Evolutionary conservation across 2,329 filamentous ascomycete species (phyloP), one percentile per base, ranked within the genome.

Genomic region (Cytospora piceicola): DNA sequence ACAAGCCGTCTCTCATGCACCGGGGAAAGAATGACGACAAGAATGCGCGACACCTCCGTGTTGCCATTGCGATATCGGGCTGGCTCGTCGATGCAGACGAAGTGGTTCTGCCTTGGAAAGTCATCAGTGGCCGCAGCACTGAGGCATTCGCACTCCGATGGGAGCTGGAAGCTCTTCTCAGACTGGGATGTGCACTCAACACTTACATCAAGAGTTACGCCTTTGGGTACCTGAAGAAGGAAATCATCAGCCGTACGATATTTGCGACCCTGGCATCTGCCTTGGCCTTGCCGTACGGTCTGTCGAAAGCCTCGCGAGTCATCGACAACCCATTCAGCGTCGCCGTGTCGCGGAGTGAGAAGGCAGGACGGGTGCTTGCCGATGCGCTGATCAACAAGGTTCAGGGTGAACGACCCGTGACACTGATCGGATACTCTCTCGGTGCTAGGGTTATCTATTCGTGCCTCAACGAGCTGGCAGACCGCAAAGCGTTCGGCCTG

Each of bases 71-170:
- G 11, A 88, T 96, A 68, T 94, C 92, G 65, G 94, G 94, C 42
- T 97, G 93, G 94, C 82, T 96, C 17, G 89, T 85, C 1, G 82
- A 87, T 9, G 86, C 91, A 69, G 84, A 89, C 32, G 92, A 97
- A 70, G 86, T 96, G 27, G 84, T 89, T 7, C 85, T 86, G 68
- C 93, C 94, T 0, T 97, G 94, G 94, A 85, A 86, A 42, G 88
- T 90, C 30, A 81, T 97, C 17, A 86, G 87, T 3, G 80, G 85
- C 34, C 63, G 56, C 14, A 85, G 90, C 67, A 85, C 90, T 1
- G 94, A 97, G 75, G 88, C 91, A 0, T 97, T 97, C 73, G 93
- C 92, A 1, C 80, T 97, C 7, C 86, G 92, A 3, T 97, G 90
- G 80, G 94, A 97, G 77, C 87, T 94, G 71, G 85, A 91, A 64